Percentiles rank a stretch among this genome's conserved stretches.
phyloP scores from a whole-genome alignment of 345 rosid species.

The Chamaenerion angustifolium region DNA sequence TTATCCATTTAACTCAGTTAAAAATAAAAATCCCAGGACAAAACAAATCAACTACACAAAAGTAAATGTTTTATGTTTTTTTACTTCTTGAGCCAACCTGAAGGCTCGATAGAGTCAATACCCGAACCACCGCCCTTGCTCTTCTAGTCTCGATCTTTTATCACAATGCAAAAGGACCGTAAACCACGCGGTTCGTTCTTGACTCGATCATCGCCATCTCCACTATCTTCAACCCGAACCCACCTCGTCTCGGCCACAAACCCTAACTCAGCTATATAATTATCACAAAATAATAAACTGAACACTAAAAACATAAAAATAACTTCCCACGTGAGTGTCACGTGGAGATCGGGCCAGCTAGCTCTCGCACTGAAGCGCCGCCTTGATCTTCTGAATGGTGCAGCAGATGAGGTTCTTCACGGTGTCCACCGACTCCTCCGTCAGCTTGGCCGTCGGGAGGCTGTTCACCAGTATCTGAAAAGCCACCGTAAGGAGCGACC shows the following conservation, averaged over 20 bases:
- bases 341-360: neutral
- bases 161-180: conserved; percentile 48
- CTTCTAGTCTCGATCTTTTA: conserved; percentile 2
- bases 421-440: conserved; percentile 93
- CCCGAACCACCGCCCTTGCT: conserved; percentile 99
- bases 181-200: conserved; percentile 97
- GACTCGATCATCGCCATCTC: conserved; percentile 71
- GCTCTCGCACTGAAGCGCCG: conserved; percentile 71
- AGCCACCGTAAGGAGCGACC: conserved; percentile 87
- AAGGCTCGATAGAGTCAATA: conserved; percentile 90
- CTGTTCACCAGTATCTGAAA: conserved; percentile 93
- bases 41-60: too few species aligned
- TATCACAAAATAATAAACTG: too few species aligned
- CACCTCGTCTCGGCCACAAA: neutral
- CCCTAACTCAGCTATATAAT: neutral
- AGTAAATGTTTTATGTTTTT: neutral
- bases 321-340: neutral
- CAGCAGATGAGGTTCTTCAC: conserved; percentile 87
- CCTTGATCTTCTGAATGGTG: conserved; percentile 85
- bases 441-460: conserved; percentile 85
- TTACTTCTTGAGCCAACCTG: neutral
- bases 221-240: neutral
- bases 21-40: too few species aligned
- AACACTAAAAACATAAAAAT: too few species aligned
- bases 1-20: too few species aligned